Evolutionary conservation across 2,329 filamentous ascomycete genomes (phyloP).

Genomic region (Malbranchea cinnamomea): DNA sequence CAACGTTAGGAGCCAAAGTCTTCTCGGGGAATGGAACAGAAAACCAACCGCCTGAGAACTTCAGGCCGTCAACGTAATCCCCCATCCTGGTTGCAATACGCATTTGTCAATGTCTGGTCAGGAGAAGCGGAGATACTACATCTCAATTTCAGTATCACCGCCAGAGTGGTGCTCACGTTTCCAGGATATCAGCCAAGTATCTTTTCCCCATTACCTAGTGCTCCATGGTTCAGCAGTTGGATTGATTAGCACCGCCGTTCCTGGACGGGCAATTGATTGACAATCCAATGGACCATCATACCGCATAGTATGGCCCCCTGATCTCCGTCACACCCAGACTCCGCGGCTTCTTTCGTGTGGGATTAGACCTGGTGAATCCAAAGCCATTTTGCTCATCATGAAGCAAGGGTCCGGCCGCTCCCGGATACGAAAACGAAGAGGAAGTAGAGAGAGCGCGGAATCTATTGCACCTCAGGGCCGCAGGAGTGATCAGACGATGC

Average conservation of each 20-base stretch:
- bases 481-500: no score
- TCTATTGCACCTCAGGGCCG: not conserved
- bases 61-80: conserved; percentile 39
- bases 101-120: not conserved
- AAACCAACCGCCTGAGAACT: conserved; percentile 35
- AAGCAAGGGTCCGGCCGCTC: conserved; percentile 23
- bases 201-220: conserved; percentile 35
- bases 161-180: conserved; percentile 26
- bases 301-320: conserved; percentile 40
- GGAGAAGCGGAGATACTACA: not conserved
- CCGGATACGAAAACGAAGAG: conserved; percentile 4
- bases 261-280: no score
- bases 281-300: no score
- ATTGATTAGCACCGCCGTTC: no score
- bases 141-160: no score
- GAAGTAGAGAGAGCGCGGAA: not conserved
- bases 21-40: not conserved
- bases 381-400: conserved; percentile 36
- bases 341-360: conserved; percentile 34
- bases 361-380: conserved; percentile 37
- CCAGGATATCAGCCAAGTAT: conserved; percentile 38
- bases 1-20: not conserved
- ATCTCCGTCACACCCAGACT: conserved; percentile 39
- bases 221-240: no score
- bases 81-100: conserved; percentile 30